These are phyloP conservation scores for Calamus simplicifolius DNA, from an alignment of 176 grass and related monocot genomes.

Conservation along the genomic window DNA sequence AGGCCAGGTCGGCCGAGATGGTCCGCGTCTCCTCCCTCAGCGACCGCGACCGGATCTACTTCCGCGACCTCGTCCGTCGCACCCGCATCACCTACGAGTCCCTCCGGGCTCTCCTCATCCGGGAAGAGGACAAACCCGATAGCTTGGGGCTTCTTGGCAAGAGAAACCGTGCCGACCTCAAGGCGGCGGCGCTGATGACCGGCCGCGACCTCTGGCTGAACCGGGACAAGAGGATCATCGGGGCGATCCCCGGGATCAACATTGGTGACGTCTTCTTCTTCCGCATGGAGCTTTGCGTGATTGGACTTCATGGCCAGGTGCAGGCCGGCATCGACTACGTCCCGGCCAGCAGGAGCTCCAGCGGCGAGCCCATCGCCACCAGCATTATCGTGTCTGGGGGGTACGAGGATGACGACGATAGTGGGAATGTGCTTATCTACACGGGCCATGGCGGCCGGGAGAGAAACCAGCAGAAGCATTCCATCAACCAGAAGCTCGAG, in stretches of 20 bases:
- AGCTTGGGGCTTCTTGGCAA: conserved; percentile 26
- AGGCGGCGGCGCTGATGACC: conserved; percentile 60
- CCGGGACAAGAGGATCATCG: conserved; percentile 82
- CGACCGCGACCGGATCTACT: conserved; percentile 75
- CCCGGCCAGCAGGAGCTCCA: conserved; percentile 34
- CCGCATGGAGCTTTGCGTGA: conserved; percentile 83
- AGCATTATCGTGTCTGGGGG: conserved; percentile 93
- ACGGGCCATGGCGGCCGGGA: conserved; percentile 89
- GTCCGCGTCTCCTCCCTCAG: conserved; percentile 77
- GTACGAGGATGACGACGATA: conserved; percentile 96
- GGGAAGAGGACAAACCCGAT: conserved; percentile 57
- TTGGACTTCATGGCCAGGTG: conserved; percentile 85
- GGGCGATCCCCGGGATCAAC: conserved; percentile 65
- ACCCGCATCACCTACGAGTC: conserved; percentile 93
- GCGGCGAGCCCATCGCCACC: conserved; percentile 84
- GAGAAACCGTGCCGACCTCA: conserved; percentile 47
- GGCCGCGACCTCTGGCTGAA: conserved; percentile 87
- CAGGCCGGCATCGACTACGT: conserved; percentile 94
- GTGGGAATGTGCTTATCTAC: conserved; percentile 76
- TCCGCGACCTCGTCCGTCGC: conserved; percentile 71
- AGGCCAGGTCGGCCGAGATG: conserved; percentile 77
- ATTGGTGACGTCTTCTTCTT: conserved; percentile 90
- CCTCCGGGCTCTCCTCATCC: conserved; percentile 45
- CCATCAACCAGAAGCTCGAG: conserved; percentile 69
- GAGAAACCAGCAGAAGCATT: conserved; percentile 58